Evolutionary conservation across 2,329 filamentous ascomycete genomes (phyloP), one percentile per base, ranked within the genome.

Genomic region (Penicillium concentricum): DNA sequence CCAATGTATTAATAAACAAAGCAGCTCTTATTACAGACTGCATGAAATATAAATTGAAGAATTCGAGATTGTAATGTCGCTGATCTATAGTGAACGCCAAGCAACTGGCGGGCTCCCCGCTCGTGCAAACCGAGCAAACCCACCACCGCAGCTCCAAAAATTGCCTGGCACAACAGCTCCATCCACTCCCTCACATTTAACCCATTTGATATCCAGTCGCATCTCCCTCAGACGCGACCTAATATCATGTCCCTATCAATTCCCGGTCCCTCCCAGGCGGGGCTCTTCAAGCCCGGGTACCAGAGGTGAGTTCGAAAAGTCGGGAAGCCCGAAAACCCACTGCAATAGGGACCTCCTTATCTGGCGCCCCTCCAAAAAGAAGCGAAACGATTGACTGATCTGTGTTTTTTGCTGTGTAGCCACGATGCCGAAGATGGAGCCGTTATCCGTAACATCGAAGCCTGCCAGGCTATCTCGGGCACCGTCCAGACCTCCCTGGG

Each of bases 391-490:
- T 57, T 63, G 63, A 63, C 49, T n/a, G 34, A 43, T 18, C 32
- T 39, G 18, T 39, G 4, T 52, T 45, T 58, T 37, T 66, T 60
- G 65, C 72, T 18, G 13, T 51, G 41, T 28, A 97, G 95, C 84
- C 96, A 99, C 81, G 93, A 97, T 75, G 88, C 93, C 60, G 95
- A 99, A 87, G 94, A 99, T 90, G 94, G 94, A 74, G 95, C 94
- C 67, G 92, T 99, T 66, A 84, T 97, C 65, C 92, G 94, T 73
- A 99, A 99, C 78, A 97, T 99, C 79, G 95, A 99, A 74, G 94
- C 95, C 74, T 99, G 94, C 82, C 87, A 92, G 64, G 91, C 94
- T 66, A 97, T 99, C 77, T 87, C 94, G 57, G 90, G 90, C 70
- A 99, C 94, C 51, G 94, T 99, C 48, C 92, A 96, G 82, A 97